A percentile compares a stretch with the other conserved stretches of the same genome.
Evolutionary conservation across 371 early-diverging fungal species (phyloP).

Genomic region (Lichtheimia ramosa): DNA sequence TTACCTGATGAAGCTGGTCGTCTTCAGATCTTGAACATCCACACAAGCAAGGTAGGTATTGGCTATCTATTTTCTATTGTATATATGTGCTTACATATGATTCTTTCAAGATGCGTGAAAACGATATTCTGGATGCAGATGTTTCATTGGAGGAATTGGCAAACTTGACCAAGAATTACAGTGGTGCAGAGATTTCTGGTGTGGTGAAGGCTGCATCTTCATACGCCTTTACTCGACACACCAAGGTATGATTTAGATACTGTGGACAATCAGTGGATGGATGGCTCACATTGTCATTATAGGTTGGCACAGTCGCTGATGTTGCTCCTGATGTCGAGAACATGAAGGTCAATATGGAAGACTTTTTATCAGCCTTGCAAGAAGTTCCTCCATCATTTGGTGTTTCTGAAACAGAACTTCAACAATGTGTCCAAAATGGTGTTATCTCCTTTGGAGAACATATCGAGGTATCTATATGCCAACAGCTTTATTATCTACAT

Average conservation of each 20-base stretch:
- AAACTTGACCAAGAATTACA: conserved; percentile 96
- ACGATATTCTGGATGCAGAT: conserved; percentile 82
- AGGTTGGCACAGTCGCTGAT: conserved; percentile 75
- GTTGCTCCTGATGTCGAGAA: conserved; percentile 82
- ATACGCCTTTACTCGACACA: conserved; percentile 98
- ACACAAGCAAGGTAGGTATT: conserved; percentile 74
- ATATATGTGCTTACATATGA: not conserved
- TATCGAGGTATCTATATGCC: conserved; percentile 51
- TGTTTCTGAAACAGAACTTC: conserved; percentile 90
- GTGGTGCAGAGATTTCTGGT: conserved; percentile 99
- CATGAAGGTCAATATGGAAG: conserved; percentile 89
- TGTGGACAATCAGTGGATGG: not conserved
- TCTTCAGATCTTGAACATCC: conserved; percentile 94
- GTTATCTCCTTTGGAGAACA: conserved; percentile 78
- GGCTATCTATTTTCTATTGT: no score
- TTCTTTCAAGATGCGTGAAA: conserved; percentile 73
- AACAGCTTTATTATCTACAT: not conserved
- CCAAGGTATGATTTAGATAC: conserved; percentile 58
- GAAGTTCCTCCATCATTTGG: conserved; percentile 99
- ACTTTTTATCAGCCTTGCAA: conserved; percentile 95
- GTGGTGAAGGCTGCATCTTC: conserved; percentile 98
- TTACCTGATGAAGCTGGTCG: conserved; percentile 93
- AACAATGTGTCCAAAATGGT: conserved; percentile 81
- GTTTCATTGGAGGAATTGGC: conserved; percentile 95
- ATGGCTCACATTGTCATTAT: not conserved